Percentiles rank a stretch among this genome's conserved stretches.
phyloP scores from a whole-genome alignment of 2,329 filamentous ascomycete genomes.

The Chaetothyriales sp. region DNA sequence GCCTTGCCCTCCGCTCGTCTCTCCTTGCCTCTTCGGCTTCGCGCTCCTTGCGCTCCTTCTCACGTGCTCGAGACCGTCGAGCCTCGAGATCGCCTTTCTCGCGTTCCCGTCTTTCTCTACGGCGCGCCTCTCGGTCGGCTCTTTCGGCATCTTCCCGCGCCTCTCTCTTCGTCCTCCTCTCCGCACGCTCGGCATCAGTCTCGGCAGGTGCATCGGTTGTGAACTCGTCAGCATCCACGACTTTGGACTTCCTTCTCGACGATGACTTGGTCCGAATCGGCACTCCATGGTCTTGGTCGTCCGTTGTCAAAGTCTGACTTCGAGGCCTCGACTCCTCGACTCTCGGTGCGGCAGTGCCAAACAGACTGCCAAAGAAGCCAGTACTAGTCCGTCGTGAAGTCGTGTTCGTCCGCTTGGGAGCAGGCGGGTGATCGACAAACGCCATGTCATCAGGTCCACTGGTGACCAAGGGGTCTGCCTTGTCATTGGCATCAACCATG shows the following conservation, averaged over 20 bases:
- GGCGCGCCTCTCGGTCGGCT: slow-evolving; percentile 23
- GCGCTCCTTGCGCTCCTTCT: slow-evolving; percentile 42
- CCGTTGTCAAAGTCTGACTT: slow-evolving; percentile 11
- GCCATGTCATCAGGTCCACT: slow-evolving; percentile 38
- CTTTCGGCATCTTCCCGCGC: slow-evolving; percentile 21
- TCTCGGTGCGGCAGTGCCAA: slow-evolving; percentile 42
- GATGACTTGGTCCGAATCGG: slow-evolving; percentile 22
- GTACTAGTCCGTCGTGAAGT: slow-evolving; percentile 43
- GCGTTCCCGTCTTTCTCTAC: slow-evolving; percentile 34
- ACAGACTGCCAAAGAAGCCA: slow-evolving; percentile 47
- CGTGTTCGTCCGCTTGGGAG: slow-evolving; percentile 49
- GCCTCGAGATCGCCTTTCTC: slow-evolving; percentile 45
- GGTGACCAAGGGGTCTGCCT: slow-evolving; percentile 31
- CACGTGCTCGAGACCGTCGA: slow-evolving; percentile 23
- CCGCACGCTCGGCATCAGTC: slow-evolving; percentile 46
- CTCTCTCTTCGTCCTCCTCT: slow-evolving; percentile 44
- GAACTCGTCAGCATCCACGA: slow-evolving; percentile 37
- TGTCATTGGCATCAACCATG: slow-evolving; percentile 39
- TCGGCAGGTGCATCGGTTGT: slow-evolving; percentile 33
- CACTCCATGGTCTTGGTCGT: slow-evolving; percentile 14
- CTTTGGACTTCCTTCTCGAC: slow-evolving; percentile 29
- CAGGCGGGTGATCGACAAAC: slow-evolving; percentile 38
- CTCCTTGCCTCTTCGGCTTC: slow-evolving; percentile 41
- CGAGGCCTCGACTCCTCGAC: slow-evolving; percentile 17
- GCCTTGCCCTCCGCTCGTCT: slow-evolving; percentile 47